A percentile compares a stretch with the other conserved stretches of the same genome.
Evolutionary conservation across 2,329 filamentous ascomycete species (phyloP).

Genomic region (Talaromyces sp.): DNA sequence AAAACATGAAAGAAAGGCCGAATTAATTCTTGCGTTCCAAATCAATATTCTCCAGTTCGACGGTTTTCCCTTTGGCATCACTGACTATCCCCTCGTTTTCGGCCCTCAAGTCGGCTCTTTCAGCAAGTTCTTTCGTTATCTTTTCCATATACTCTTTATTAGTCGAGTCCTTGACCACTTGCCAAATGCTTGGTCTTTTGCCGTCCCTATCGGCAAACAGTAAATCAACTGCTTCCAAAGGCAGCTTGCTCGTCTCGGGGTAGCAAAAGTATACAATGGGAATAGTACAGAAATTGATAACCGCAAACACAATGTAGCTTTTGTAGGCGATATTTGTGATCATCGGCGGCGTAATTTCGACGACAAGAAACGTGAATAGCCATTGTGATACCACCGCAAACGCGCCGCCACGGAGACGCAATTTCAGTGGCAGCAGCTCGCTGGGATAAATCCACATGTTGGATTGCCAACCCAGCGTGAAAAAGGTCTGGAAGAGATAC

Average conservation of each 20-base stretch:
- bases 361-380: conserved; percentile 52
- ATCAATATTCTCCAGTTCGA: not conserved
- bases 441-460: conserved; percentile 54
- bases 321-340: conserved; percentile 34
- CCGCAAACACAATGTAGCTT: conserved; percentile 41
- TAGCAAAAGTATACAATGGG: conserved; percentile 53
- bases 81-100: conserved; percentile 1
- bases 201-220: conserved; percentile 29
- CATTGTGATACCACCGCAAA: conserved; percentile 52
- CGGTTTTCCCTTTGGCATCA: not conserved
- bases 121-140: conserved; percentile 5
- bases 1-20: not conserved
- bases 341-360: conserved; percentile 47
- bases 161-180: conserved; percentile 5
- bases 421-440: conserved; percentile 52
- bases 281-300: conserved; percentile 42
- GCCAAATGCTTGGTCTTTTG: conserved; percentile 2
- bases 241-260: conserved; percentile 43
- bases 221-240: conserved; percentile 40
- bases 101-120: not conserved
- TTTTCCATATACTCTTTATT: conserved; percentile 1
- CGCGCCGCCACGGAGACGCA: conserved; percentile 52
- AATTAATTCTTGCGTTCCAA: not conserved
- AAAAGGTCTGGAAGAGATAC: conserved; percentile 67
- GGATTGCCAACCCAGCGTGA: conserved; percentile 62